These are phyloP conservation scores for Glomus cerebriforme DNA, from an alignment of 192 early-diverging fungal genomes.

Conservation along the genomic window DNA sequence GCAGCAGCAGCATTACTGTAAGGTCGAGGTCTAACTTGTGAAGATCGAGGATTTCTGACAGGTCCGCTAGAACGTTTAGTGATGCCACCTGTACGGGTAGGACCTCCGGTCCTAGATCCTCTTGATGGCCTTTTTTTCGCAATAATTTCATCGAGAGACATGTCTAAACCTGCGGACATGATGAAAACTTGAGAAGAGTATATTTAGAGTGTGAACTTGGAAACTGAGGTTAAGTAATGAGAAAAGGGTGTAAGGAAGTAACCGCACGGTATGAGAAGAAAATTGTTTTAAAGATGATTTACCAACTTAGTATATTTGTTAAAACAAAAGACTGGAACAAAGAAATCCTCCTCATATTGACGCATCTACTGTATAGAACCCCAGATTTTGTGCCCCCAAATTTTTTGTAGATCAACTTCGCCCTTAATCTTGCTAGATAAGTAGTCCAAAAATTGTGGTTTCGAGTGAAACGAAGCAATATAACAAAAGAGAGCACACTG, in stretches of 20 bases:
- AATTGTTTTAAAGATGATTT: not conserved
- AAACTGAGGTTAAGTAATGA: not conserved
- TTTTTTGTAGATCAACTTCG: too few species aligned
- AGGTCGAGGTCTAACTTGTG: conserved; percentile 36
- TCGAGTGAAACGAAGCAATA: too few species aligned
- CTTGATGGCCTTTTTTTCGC: conserved; percentile 37
- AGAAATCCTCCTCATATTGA: too few species aligned
- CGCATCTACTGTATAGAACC: too few species aligned
- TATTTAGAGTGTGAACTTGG: not conserved
- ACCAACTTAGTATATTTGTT: too few species aligned
- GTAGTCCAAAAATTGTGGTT: too few species aligned
- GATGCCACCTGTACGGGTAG: conserved; percentile 35
- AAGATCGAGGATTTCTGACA: conserved; percentile 37
- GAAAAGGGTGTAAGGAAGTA: not conserved
- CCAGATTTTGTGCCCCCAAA: too few species aligned
- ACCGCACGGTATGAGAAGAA: not conserved
- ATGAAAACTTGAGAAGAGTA: not conserved
- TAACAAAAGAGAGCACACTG: too few species aligned
- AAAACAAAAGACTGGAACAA: too few species aligned
- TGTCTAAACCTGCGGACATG: conserved; percentile 43
- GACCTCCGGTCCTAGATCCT: conserved; percentile 29
- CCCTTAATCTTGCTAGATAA: too few species aligned
- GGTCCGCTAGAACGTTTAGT: conserved; percentile 36
- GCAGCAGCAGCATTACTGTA: conserved; percentile 39
- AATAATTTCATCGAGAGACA: conserved; percentile 54